Base-by-base conservation (phyloP, 2,329 filamentous ascomycete genomes). In the Emericellopsis atlantica region DNA sequence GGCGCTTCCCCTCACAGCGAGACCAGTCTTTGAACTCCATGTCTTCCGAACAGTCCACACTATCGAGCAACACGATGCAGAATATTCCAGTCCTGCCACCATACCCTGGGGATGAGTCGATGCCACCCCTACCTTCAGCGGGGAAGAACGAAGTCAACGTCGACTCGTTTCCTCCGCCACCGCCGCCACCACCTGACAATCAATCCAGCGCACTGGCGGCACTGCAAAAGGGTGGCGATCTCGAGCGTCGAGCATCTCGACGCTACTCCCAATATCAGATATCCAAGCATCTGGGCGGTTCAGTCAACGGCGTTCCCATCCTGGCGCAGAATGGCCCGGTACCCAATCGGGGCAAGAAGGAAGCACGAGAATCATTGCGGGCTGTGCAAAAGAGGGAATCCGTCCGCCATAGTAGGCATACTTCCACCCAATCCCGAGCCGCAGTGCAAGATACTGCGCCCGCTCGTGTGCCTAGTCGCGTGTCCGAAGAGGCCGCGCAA, bases 231-330 rank as follows among this genome's bases (percentile, higher is more conserved):
- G 89, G 89, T 29, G 90, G 90, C 16, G 89, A 95, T 49, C 66
- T 98, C 39, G 92, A 98, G 62, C 77, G 92, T 55, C 76, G 92
- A 56, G 92, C 92, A 1, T 98, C 92, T 12, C 75, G 90, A 49
- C 74, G 92, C 53, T 98, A 96, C 57, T 96, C 92, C 2, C 84
- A 88, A 40, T 98, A 96, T 57, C 92, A 98, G 55, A 94, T 98
- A 50, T 86, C 87, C 36, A 96, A 95, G 56, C 88, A 95, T 52
- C 69, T 96, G 2, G 90, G 90, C 10, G 75, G 79, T 14, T 81
- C 82, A 32, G 74, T 84, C 14, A 88, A 81, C 59, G 87, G 85
- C 16, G 81, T 96, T 14, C 87, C 89, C 6, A 84, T 93, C 54
- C 75, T 96, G 16, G 88, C 90, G 22, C 87, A 93, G 55, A 87